Evolutionary conservation across 1,139 yeast species (phyloP).

Genomic region (Scheffersomyces quercinus): DNA sequence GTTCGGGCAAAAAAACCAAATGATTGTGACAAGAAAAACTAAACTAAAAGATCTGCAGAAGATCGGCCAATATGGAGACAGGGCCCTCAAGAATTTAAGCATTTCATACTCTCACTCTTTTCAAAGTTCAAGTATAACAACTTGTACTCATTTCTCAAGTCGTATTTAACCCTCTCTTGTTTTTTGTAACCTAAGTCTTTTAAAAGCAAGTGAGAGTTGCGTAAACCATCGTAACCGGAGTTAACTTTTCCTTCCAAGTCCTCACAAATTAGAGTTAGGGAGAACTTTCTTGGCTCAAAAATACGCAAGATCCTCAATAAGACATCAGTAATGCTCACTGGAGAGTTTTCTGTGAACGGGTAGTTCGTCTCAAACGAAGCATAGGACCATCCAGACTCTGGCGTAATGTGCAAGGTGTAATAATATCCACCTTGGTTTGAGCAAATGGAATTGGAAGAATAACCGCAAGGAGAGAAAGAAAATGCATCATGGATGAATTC

Average conservation of each 20-base stretch:
- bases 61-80: too few relatives aligned
- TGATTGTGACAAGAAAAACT: neutral
- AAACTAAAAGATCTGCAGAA: neutral
- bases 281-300: constrained; percentile 76
- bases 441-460: constrained; percentile 80
- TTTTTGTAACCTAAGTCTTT: constrained; percentile 56
- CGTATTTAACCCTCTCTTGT: constrained; percentile 70
- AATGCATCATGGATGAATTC: constrained; percentile 74
- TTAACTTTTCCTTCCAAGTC: constrained; percentile 19
- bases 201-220: constrained; percentile 31
- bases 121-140: constrained; percentile 51
- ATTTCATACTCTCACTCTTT: constrained; percentile 12
- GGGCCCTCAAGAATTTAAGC: too few relatives aligned
- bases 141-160: constrained; percentile 52
- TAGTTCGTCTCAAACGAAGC: constrained; percentile 94
- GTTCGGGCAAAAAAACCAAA: neutral
- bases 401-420: constrained; percentile 92
- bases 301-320: constrained; percentile 58
- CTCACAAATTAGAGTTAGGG: constrained; percentile 64
- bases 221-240: constrained; percentile 29
- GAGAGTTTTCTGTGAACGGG: constrained; percentile 43
- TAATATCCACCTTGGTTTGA: constrained; percentile 58
- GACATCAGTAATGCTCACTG: constrained; percentile 50
- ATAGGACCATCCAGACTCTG: constrained; percentile 91
- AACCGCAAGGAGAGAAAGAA: constrained; percentile 95